Evolutionary conservation across 2,329 filamentous ascomycete genomes (phyloP), one percentile per base, ranked within the genome.

Genomic region (Huntiella abstrusa): DNA sequence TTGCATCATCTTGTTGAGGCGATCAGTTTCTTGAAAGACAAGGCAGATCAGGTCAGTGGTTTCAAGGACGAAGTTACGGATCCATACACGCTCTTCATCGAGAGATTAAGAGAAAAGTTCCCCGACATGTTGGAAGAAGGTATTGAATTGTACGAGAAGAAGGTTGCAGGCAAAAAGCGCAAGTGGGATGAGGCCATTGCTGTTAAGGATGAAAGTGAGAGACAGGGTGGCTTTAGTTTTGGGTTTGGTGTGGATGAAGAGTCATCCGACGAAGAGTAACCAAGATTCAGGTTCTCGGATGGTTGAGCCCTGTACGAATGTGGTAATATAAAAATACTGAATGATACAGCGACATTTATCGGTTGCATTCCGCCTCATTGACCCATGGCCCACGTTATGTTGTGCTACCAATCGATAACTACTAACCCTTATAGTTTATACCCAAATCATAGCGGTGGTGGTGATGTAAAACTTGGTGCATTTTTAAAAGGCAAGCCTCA

Each of bases 21-120:
- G 0, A 60, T 96, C 45, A 73, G 73, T 1, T 96, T 96, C 55
- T 61, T 96, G 55, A 72, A 73, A 44, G 79, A 94, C 58, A 86
- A 85, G 60, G 64, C 81, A 2, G 81, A 88, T 49, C 86, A 93
- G 57, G 78, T 95, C 2, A 91, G 83, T 17, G 88, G 91, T 0
- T 96, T 96, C 58, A 72, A 71, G 42, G 74, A 75, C 32, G 71
- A 77, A 11, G 69, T 94, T 2, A 63, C 65, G 5, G 77, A 88
- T 58, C 79, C 84, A 0, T 92, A 80, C 59, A 68, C 70, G 5
- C 65, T 86, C 3, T 95, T 96, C 58, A 68, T 81, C 3, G 69
- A 78, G 46, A 71, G 78, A 33, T 69, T 96, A 57, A 60, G 62
- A 45, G 66, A 71, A 45, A 59, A 66, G 19, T 68, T 83, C 53